phyloP scores from a whole-genome alignment of 768 basidiomycete genomes.

The Auriscalpium vulgare region DNA sequence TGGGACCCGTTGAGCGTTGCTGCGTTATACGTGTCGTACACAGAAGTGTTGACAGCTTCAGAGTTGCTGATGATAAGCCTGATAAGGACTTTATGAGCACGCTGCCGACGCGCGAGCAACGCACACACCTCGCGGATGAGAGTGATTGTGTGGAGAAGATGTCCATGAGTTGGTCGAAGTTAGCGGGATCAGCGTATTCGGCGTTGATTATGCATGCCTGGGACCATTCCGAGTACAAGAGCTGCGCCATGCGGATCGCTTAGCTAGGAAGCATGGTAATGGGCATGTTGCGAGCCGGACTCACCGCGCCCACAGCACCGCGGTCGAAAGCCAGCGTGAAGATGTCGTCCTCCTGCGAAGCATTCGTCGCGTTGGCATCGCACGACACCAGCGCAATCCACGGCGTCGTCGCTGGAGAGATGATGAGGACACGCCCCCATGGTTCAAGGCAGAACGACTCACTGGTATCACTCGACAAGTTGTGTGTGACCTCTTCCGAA shows the following conservation, averaged over 20 bases:
- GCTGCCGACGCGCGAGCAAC: not conserved
- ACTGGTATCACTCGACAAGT: slow-evolving; percentile 39
- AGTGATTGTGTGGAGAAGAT: slow-evolving; percentile 68
- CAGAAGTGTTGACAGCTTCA: slow-evolving; percentile 38
- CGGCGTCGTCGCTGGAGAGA: slow-evolving; percentile 57
- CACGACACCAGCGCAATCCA: slow-evolving; percentile 90
- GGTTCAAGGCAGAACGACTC: slow-evolving; percentile 17
- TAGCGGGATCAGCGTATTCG: slow-evolving; percentile 53
- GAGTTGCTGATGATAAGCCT: slow-evolving; percentile 54
- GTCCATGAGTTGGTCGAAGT: slow-evolving; percentile 68
- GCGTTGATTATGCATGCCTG: slow-evolving; percentile 68
- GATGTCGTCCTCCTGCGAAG: slow-evolving; percentile 56
- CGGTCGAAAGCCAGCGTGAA: slow-evolving; percentile 74
- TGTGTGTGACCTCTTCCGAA: slow-evolving; percentile 41
- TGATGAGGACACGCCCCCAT: not conserved
- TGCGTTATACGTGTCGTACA: slow-evolving; percentile 54
- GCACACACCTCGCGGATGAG: slow-evolving; percentile 41
- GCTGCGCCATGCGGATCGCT: slow-evolving; percentile 28
- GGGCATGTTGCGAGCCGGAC: slow-evolving; percentile 15
- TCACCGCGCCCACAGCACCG: slow-evolving; percentile 75
- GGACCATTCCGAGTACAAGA: slow-evolving; percentile 72
- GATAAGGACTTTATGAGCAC: slow-evolving; percentile 22
- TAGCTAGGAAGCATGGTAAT: not conserved
- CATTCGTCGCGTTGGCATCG: slow-evolving; percentile 65
- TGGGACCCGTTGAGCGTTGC: slow-evolving; percentile 48